These are phyloP conservation scores for Panaeolus cyanescens DNA, from an alignment of 768 basidiomycete genomes.

Conservation along the genomic window DNA sequence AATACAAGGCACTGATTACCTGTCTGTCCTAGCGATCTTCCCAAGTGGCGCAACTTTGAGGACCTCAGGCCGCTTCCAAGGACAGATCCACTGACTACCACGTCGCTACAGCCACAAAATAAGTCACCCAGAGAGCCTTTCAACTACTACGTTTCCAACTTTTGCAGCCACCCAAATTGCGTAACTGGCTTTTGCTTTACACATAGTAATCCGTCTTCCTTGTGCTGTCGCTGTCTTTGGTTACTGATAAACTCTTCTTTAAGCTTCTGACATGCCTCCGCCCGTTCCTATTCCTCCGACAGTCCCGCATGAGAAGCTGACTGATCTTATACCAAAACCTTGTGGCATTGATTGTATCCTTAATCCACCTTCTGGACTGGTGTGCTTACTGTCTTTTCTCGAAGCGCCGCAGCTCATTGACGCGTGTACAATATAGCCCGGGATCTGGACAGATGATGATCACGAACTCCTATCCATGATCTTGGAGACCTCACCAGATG, in stretches of 20 bases:
- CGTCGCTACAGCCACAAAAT: constrained; percentile 6
- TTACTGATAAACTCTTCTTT: not conserved
- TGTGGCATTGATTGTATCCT: constrained; percentile 9
- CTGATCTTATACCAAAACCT: not conserved
- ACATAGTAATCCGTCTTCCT: constrained; percentile 35
- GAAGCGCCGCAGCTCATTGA: no score
- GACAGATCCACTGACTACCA: constrained; percentile 4
- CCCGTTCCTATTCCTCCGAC: not conserved
- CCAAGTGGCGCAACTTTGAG: constrained; percentile 24
- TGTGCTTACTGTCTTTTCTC: not conserved
- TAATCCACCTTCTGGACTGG: not conserved
- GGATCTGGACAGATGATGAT: constrained; percentile 41
- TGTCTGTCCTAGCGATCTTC: constrained; percentile 28
- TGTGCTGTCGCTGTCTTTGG: not conserved
- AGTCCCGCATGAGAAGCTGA: constrained; percentile 1
- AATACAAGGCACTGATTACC: not conserved
- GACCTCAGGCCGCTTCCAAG: not conserved
- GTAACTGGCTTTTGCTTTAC: constrained; percentile 48
- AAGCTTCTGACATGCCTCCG: not conserved
- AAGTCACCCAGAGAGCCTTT: constrained; percentile 23
- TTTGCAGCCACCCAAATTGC: constrained; percentile 58
- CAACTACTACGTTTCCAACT: constrained; percentile 36
- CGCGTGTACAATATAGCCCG: constrained; percentile 20
- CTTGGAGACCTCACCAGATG: constrained; percentile 44
- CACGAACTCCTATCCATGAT: constrained; percentile 38